phyloP scores from a whole-genome alignment of 2,329 filamentous ascomycete genomes.

The Capronia americana region DNA sequence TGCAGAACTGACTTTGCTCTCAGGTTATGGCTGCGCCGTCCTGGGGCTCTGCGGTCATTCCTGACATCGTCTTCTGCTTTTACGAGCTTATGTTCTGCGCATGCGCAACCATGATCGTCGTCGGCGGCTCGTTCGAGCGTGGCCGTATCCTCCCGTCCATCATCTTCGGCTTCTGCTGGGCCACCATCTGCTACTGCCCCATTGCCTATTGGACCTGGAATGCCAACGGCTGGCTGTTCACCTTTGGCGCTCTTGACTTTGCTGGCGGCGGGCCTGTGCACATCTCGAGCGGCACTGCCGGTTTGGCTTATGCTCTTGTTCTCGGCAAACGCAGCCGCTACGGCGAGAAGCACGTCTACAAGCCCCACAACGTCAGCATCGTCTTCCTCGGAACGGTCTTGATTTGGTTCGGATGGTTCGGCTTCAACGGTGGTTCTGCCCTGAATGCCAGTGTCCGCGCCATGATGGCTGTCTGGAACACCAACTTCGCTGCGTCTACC shows the following conservation, averaged over 20 bases:
- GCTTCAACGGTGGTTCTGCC: constrained; percentile 91
- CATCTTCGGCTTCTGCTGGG: constrained; percentile 75
- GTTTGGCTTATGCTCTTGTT: constrained; percentile 75
- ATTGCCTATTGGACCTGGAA: constrained; percentile 83
- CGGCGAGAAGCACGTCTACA: constrained; percentile 56
- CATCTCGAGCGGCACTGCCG: constrained; percentile 73
- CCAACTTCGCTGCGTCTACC: constrained; percentile 81
- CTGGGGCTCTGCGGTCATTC: constrained; percentile 62
- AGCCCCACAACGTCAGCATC: constrained; percentile 74
- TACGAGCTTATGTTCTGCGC: constrained; percentile 69
- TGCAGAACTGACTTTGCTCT: constrained; percentile 5
- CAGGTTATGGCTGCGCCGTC: constrained; percentile 60
- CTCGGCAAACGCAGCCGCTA: constrained; percentile 71
- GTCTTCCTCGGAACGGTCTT: constrained; percentile 71
- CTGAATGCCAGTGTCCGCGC: constrained; percentile 81
- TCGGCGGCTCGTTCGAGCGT: constrained; percentile 68
- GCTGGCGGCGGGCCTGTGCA: constrained; percentile 78
- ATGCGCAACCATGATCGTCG: constrained; percentile 65
- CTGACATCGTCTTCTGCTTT: constrained; percentile 70
- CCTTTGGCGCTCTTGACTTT: constrained; percentile 73
- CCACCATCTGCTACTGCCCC: constrained; percentile 71
- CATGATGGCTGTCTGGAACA: constrained; percentile 84
- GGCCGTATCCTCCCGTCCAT: constrained; percentile 70
- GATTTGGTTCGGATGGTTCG: constrained; percentile 72
- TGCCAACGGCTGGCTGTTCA: constrained; percentile 72